A percentile compares a stretch with the other conserved stretches of the same genome.
phyloP scores from a whole-genome alignment of 306 rosid species.

The Boehmeria nivea region DNA sequence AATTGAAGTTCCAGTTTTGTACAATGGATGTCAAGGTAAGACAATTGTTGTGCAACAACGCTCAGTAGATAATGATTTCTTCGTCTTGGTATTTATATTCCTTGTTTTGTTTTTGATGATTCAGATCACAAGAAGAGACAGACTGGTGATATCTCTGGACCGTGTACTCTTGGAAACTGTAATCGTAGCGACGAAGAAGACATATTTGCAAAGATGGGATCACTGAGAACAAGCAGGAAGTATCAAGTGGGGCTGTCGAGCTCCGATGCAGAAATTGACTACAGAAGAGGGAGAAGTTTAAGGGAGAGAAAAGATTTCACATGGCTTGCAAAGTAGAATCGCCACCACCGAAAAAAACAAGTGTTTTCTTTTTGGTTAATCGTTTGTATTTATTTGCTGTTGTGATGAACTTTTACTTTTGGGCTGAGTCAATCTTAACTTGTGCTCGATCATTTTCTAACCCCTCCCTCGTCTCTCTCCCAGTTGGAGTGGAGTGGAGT shows the following conservation, averaged over 20 bases:
- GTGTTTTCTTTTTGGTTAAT: conserved; percentile 32
- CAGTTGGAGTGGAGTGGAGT: too few relatives aligned
- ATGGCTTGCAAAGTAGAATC: conserved; percentile 29
- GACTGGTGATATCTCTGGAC: conserved; percentile 49
- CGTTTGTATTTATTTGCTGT: conserved; percentile 46
- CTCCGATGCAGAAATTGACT: conserved; percentile 97
- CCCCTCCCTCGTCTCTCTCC: too few relatives aligned
- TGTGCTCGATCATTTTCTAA: too few relatives aligned
- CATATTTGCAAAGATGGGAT: conserved; percentile 61
- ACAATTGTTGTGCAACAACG: too few relatives aligned
- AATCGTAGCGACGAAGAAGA: conserved; percentile 47
- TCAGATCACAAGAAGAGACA: conserved; percentile 56
- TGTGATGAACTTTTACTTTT: too few relatives aligned
- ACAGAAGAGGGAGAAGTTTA: conserved; percentile 86
- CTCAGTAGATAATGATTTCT: too few relatives aligned
- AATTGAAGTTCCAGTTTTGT: too few relatives aligned
- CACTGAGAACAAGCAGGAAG: conserved; percentile 54
- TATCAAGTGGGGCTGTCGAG: conserved; percentile 72
- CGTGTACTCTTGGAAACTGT: too few relatives aligned
- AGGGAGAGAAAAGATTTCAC: conserved; percentile 55
- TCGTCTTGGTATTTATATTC: too few relatives aligned
- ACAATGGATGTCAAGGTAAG: too few relatives aligned
- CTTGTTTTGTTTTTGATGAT: conserved; percentile 13
- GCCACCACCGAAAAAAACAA: too few relatives aligned
- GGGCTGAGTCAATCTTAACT: too few relatives aligned